Base-by-base conservation (phyloP, 2,329 filamentous ascomycete genomes). In the Claviceps sp. region DNA sequence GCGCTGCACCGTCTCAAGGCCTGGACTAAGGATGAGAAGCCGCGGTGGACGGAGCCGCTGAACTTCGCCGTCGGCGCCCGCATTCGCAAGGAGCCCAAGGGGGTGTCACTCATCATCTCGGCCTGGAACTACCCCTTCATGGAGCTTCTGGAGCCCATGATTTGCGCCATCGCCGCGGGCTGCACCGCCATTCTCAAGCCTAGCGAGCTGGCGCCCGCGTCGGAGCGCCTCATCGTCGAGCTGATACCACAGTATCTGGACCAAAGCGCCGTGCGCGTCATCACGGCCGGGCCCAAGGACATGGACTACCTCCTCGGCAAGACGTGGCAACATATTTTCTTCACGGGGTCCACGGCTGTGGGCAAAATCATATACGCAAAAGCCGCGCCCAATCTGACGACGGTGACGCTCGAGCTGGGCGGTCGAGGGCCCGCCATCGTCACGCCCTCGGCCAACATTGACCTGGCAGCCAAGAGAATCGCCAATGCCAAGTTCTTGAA, bases 111-210 rank as follows among this genome's bases (percentile, higher is more conserved):
- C 10, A 66, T 75, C 43, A 69, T 75, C 22, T 67, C 68, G 0
- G 64, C 71, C 2, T 75, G 71, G 72, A 75, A 75, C 53, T 74
- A 68, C 17, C 72, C 72, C 1, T 58, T 74, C 48, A 55, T 65
- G 3, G 59, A 71, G 3, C 52, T 64, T 0, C 48, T 74, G 0
- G 62, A 67, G 50, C 70, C 71, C 19, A 56, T 71, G 39, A 54
- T 73, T 24, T 68, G 65, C 16, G 71, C 71, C 16, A 70, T 74
- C 17, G 64, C 70, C 2, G 71, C 73, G 1, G 73, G 73, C 1
- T 64, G 61, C 50, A 61, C 64, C 30, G 62, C 68, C 8, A 56
- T 74, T 7, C 52, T 75, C 30, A 76, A 75, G 57, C 73, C 73
- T 1, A 69, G 67, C 0, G 72, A 75, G 52, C 52, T 71, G 17